phyloP scores from a whole-genome alignment of 2,329 filamentous ascomycete genomes.

The Cladobotryum protrusum region DNA sequence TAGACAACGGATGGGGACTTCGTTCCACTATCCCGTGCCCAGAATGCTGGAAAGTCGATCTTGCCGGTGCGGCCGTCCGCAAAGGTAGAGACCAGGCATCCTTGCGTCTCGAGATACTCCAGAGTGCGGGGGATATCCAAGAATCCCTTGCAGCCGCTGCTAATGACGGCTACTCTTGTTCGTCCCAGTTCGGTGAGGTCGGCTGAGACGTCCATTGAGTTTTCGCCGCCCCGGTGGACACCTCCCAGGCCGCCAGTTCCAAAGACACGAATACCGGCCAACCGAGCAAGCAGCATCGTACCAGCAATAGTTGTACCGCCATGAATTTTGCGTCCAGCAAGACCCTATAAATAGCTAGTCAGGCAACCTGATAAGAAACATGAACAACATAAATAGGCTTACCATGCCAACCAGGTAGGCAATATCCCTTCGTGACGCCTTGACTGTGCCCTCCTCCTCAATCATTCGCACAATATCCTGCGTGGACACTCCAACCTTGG shows the following conservation, averaged over 20 bases:
- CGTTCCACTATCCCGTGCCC: conserved; percentile 78
- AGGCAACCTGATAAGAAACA: too few relatives aligned
- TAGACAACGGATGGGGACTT: conserved; percentile 70
- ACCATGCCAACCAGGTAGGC: conserved; percentile 75
- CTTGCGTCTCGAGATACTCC: conserved; percentile 67
- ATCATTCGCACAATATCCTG: conserved; percentile 71
- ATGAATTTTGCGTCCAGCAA: conserved; percentile 62
- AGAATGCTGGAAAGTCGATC: conserved; percentile 90
- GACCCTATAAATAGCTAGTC: conserved; percentile 38
- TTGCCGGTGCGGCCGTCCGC: conserved; percentile 66
- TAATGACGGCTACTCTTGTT: conserved; percentile 81
- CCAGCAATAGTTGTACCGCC: conserved; percentile 91
- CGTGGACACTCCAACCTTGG: conserved; percentile 68
- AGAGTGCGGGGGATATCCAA: conserved; percentile 85
- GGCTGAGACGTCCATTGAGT: conserved; percentile 87
- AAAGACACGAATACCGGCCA: conserved; percentile 87
- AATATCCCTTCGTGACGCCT: conserved; percentile 83
- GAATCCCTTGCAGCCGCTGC: conserved; percentile 92
- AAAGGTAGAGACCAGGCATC: conserved; percentile 82
- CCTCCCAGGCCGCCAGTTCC: conserved; percentile 92
- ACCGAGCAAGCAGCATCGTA: conserved; percentile 81
- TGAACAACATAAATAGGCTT: conserved; percentile 23
- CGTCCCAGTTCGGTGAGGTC: conserved; percentile 90
- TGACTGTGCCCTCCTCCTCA: conserved; percentile 60
- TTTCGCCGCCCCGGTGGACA: conserved; percentile 83